Percentiles rank a stretch among this genome's conserved stretches.
These are phyloP conservation scores for Fraxinus albicans DNA, from an alignment of 305 asterid species.

Conservation along the genomic window DNA sequence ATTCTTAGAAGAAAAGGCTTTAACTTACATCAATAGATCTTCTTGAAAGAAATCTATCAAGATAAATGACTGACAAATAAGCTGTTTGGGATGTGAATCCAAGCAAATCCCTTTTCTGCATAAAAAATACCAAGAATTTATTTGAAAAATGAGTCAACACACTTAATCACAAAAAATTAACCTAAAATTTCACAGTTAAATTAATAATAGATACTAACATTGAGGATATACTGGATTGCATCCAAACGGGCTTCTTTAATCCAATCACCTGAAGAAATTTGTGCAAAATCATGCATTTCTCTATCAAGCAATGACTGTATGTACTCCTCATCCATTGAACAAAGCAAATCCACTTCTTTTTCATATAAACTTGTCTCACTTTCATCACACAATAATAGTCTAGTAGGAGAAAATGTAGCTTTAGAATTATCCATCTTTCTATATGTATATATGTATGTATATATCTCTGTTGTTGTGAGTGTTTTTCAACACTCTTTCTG, in stretches of 20 bases:
- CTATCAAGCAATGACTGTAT: conserved; percentile 36
- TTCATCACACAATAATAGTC: conserved; percentile 30
- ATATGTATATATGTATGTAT: neutral
- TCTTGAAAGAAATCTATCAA: conserved; percentile 46
- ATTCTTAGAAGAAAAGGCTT: neutral
- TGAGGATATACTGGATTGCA: conserved; percentile 49
- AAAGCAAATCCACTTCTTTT: conserved; percentile 19
- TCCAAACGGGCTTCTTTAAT: conserved; percentile 47
- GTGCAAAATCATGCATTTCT: conserved; percentile 31
- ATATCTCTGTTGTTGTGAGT: neutral
- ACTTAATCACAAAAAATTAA: too few species aligned
- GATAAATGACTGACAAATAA: conserved; percentile 41
- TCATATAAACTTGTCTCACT: conserved; percentile 17
- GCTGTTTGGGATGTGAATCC: conserved; percentile 42
- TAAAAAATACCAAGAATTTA: neutral
- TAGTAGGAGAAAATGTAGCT: conserved; percentile 26
- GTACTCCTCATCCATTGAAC: conserved; percentile 31
- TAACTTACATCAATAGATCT: conserved; percentile 40
- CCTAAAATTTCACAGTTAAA: neutral
- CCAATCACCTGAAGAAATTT: conserved; percentile 28
- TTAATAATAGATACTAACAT: conserved; percentile 32
- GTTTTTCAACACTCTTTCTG: neutral
- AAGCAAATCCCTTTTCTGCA: conserved; percentile 47
- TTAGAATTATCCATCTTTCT: conserved; percentile 33
- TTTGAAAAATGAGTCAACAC: neutral